Conservation (phyloP, 768 basidiomycete genomes). For the Mycena amicta region DNA sequence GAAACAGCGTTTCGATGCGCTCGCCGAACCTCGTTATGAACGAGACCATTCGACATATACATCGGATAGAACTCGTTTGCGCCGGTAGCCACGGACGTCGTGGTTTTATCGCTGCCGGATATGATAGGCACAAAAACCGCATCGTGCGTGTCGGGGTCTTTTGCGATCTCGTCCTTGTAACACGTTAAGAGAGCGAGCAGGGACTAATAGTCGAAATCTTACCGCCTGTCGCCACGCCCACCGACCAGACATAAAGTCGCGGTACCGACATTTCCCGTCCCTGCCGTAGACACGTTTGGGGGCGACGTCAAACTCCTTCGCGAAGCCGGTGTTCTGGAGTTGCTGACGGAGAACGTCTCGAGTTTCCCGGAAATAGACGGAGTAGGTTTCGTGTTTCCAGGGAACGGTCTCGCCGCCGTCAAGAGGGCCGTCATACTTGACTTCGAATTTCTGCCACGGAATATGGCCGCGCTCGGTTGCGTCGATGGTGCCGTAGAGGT, state of each 20-base stretch:
- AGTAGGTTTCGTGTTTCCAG: conserved; percentile 27
- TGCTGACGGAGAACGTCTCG: conserved; percentile 14
- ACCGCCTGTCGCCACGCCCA: conserved; percentile 33
- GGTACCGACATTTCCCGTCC: conserved; percentile 1
- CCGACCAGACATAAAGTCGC: conserved; percentile 29
- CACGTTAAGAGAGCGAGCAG: too few species aligned
- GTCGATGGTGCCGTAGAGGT: conserved; percentile 28
- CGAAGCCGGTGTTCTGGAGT: conserved; percentile 22
- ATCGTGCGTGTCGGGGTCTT: too few species aligned
- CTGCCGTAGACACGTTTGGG: conserved; percentile 18
- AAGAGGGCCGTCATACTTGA: conserved; percentile 3
- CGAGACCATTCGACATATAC: too few species aligned
- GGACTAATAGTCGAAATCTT: too few species aligned
- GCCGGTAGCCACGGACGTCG: too few species aligned
- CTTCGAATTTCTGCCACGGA: conserved; percentile 25
- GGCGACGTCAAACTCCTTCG: conserved; percentile 15
- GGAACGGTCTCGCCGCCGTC: conserved; percentile 1
- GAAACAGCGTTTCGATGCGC: too few species aligned
- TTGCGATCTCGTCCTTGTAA: too few species aligned
- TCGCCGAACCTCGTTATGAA: too few species aligned
- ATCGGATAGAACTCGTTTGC: too few species aligned
- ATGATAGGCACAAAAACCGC: too few species aligned
- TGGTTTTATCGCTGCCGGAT: too few species aligned
- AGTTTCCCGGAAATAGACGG: conserved; percentile 24
- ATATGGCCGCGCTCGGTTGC: conserved; percentile 22